A percentile compares a stretch with the other conserved stretches of the same genome.
phyloP scores from a whole-genome alignment of 768 basidiomycete genomes.

The Royoungia palumana region DNA sequence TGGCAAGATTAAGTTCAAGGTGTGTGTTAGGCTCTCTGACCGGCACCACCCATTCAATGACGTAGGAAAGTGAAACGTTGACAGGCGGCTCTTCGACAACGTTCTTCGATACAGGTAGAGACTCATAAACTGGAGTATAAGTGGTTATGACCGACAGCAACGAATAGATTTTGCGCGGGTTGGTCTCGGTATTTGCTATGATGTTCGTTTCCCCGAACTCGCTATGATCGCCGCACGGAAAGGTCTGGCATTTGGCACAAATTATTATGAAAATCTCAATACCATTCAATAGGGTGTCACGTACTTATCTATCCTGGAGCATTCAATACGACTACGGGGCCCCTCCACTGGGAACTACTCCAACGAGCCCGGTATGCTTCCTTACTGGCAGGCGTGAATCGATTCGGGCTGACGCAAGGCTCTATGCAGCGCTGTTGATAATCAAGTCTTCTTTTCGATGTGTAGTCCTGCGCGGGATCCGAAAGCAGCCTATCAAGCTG shows the following conservation, averaged over 20 bases:
- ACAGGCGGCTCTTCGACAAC: constrained; percentile 72
- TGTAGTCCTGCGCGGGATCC: constrained; percentile 91
- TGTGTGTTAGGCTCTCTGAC: constrained; percentile 20
- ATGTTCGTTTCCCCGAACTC: constrained; percentile 91
- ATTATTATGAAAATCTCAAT: neutral
- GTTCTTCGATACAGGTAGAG: constrained; percentile 82
- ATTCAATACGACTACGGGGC: constrained; percentile 95
- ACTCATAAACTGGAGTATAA: neutral
- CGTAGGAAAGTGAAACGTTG: constrained; percentile 83
- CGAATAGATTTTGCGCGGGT: constrained; percentile 89
- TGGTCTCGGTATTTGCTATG: constrained; percentile 95
- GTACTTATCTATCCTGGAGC: constrained; percentile 90
- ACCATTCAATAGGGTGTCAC: constrained; percentile 61
- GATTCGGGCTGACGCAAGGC: constrained; percentile 4
- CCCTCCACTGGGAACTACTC: constrained; percentile 93
- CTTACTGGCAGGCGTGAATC: neutral
- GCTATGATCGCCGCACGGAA: constrained; percentile 85
- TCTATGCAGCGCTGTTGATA: constrained; percentile 80
- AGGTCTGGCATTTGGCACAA: constrained; percentile 43
- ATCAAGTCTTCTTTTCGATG: constrained; percentile 95
- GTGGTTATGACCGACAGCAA: neutral
- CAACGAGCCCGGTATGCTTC: constrained; percentile 79
- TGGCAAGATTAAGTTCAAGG: constrained; percentile 88
- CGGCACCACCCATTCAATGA: constrained; percentile 3
- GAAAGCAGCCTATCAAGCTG: constrained; percentile 83